Evolutionary conservation across 768 basidiomycete species (phyloP).

Genomic region (Pisolithus microcarpus): DNA sequence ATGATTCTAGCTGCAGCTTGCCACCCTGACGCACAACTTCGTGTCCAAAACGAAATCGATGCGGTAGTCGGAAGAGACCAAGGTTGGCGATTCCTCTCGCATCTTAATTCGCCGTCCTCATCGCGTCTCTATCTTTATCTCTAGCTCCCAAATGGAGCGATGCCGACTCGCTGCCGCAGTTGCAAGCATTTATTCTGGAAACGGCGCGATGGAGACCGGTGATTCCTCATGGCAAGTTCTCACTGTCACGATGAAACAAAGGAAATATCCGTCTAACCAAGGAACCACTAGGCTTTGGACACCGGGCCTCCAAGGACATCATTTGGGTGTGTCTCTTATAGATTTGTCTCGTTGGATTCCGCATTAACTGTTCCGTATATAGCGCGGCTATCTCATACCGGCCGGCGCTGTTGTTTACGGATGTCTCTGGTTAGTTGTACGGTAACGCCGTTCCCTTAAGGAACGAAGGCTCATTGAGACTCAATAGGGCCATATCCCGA

Average conservation of each 20-base stretch:
- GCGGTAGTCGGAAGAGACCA: constrained; percentile 36
- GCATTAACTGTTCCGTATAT: constrained; percentile 25
- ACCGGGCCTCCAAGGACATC: constrained; percentile 56
- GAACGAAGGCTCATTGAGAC: neutral
- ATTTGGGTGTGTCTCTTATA: constrained; percentile 38
- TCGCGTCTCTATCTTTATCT: neutral
- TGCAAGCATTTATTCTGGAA: constrained; percentile 32
- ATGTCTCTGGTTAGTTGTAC: constrained; percentile 13
- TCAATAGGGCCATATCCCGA: constrained; percentile 41
- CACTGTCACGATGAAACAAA: neutral
- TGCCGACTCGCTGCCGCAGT: constrained; percentile 24
- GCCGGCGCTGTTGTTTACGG: constrained; percentile 16
- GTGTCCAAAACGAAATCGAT: constrained; percentile 50
- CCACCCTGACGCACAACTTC: constrained; percentile 42
- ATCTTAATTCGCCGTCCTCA: neutral
- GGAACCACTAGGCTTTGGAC: constrained; percentile 39
- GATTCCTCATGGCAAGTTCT: constrained; percentile 16
- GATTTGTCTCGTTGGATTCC: constrained; percentile 3
- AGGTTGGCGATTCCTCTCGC: constrained; percentile 3
- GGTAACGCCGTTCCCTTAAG: neutral
- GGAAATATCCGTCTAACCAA: neutral
- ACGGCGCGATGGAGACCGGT: constrained; percentile 31
- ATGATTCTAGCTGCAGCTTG: constrained; percentile 48
- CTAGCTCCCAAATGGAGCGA: constrained; percentile 33
- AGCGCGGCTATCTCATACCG: constrained; percentile 19